These are phyloP conservation scores for Pythium plurisporium DNA, from an alignment of 352 stramenopile genomes.

Conservation along the genomic window DNA sequence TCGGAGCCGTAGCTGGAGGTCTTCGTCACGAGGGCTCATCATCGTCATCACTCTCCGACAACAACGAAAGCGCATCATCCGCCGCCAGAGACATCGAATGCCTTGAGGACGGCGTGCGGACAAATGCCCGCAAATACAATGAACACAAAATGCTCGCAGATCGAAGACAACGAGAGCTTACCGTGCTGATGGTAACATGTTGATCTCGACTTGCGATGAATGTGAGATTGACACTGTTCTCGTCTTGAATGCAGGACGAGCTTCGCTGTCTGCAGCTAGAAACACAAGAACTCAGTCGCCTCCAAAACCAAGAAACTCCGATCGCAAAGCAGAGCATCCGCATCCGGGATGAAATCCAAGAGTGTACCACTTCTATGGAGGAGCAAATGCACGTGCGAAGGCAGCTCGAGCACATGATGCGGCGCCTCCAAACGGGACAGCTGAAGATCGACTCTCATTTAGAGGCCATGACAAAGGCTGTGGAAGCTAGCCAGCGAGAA, in stretches of 20 bases:
- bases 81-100: slow-evolving; percentile 54
- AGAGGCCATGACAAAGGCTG: slow-evolving; percentile 54
- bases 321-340: slow-evolving; percentile 63
- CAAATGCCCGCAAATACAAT: slow-evolving; percentile 76
- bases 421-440: slow-evolving; percentile 67
- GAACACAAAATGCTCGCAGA: slow-evolving; percentile 70
- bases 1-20: not conserved
- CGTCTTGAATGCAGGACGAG: slow-evolving; percentile 55
- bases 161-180: slow-evolving; percentile 58
- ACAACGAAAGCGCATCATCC: slow-evolving; percentile 30
- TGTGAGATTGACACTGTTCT: too few relatives aligned
- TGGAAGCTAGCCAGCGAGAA: slow-evolving; percentile 62
- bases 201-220: not conserved
- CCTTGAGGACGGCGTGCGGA: slow-evolving; percentile 66
- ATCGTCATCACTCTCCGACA: slow-evolving; percentile 1
- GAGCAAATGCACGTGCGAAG: slow-evolving; percentile 71
- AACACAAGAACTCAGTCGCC: slow-evolving; percentile 56
- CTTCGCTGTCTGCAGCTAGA: slow-evolving; percentile 64
- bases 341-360: slow-evolving; percentile 67
- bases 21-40: slow-evolving; percentile 17
- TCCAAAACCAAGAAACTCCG: slow-evolving; percentile 77
- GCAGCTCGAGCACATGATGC: slow-evolving; percentile 81
- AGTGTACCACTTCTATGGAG: slow-evolving; percentile 68
- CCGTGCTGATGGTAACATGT: slow-evolving; percentile 38
- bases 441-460: slow-evolving; percentile 68